Evolutionary conservation across 2,329 filamentous ascomycete genomes (phyloP), one percentile per base, ranked within the genome.

Genomic region (Didymella pinodella): DNA sequence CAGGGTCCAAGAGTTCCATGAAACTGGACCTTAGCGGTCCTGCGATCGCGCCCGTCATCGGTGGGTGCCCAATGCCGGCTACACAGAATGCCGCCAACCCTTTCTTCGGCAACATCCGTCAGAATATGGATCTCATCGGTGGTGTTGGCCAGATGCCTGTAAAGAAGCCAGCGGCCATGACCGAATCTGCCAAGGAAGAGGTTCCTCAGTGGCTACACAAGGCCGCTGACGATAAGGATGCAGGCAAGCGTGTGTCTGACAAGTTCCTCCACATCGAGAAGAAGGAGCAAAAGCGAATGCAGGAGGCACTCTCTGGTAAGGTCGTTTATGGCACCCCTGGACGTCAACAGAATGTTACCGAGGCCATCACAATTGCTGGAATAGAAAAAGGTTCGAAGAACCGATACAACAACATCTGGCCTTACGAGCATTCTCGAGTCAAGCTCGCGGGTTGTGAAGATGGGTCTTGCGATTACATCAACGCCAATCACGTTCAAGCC

Each of bases 311-410:
- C 26, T 87, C 86, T 31, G 83, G 83, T 8, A 82, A 85, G 22
- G 86, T 88, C 16, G 79, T 81, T 25, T 88, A 86, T 66, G 84
- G 83, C 7, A 80, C 81, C 1, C 78, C 74, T 4, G 65, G 65
- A 2, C 59, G 80, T 22, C 65, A 72, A 3, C 59, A 71, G 0
- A 72, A 84, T 1, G 66, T 76, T 0, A 71, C 78, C 1, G 74
- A 80, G 36, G 77, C 78, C 22, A 86, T 96, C 7, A 90, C 92
- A 67, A 87, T 99, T 50, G 95, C 91, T 0, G 95, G 95, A 7
- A 90, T 99, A 29, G 95, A 99, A 71, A 95, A 97, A 76, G 95
- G 95, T 7, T 87, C 84, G 18, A 98, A 98, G 81, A 99, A 99
- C 69, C 87, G 95, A 8, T 99, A 99, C 81, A 98, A 97, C 80